phyloP scores from a whole-genome alignment of 305 asterid genomes.

The Coffea humblotiana region DNA sequence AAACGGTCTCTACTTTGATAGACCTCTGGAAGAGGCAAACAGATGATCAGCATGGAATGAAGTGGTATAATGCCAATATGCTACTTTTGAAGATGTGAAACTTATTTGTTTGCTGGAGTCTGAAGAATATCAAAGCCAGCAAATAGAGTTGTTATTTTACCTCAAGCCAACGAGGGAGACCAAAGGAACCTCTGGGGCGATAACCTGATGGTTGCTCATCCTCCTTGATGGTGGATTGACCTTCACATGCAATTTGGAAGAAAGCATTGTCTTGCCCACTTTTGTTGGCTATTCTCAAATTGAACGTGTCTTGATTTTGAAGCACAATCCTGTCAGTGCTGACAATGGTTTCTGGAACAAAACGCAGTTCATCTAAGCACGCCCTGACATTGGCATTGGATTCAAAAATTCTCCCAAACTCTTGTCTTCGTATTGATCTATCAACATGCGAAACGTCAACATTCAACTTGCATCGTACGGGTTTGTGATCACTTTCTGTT shows the following conservation, averaged over 20 bases:
- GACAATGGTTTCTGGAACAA: conserved; percentile 62
- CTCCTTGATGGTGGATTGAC: conserved; percentile 62
- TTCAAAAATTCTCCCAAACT: conserved; percentile 62
- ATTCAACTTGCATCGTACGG: conserved; percentile 83
- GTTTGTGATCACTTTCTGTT: conserved; percentile 93
- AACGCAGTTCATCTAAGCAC: conserved; percentile 49
- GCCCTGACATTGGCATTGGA: conserved; percentile 46
- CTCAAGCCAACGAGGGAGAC: conserved; percentile 97
- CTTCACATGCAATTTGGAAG: conserved; percentile 66
- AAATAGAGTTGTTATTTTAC: conserved; percentile 34
- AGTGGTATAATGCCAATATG: too few relatives aligned
- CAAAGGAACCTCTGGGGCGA: conserved; percentile 69
- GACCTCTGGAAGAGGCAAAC: not conserved
- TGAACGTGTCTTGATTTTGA: conserved; percentile 67
- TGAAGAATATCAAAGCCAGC: not conserved
- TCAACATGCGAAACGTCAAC: conserved; percentile 79
- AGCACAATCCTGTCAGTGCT: conserved; percentile 54
- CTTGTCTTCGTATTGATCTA: conserved; percentile 77
- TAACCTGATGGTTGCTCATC: conserved; percentile 47
- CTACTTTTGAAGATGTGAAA: not conserved
- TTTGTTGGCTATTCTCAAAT: conserved; percentile 60
- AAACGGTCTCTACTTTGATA: not conserved
- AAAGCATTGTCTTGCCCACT: conserved; percentile 57
- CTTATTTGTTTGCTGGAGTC: not conserved
- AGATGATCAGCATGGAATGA: not conserved